These are phyloP conservation scores for Boletus rubropictus DNA, from an alignment of 768 basidiomycete species.

Conservation along the genomic window DNA sequence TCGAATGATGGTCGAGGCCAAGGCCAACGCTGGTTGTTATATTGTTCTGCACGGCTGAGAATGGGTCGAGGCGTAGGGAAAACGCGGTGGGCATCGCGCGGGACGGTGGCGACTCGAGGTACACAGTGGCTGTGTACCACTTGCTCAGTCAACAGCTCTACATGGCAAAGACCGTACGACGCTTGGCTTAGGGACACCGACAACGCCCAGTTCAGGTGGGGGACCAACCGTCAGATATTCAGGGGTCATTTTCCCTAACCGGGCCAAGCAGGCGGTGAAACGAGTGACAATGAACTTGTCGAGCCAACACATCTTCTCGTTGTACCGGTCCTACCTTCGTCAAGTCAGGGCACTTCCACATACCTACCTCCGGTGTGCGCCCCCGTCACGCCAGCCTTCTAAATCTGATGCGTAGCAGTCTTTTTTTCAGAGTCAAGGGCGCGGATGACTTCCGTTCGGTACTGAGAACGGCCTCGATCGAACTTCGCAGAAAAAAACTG, in stretches of 20 bases:
- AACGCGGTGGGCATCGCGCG: conserved; percentile 6
- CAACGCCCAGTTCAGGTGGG: too few species aligned
- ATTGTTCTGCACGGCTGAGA: not conserved
- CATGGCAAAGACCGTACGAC: not conserved
- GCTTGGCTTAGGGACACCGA: not conserved
- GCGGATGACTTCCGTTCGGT: conserved; percentile 52
- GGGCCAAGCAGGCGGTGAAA: not conserved
- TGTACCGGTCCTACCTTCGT: conserved; percentile 39
- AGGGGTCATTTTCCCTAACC: not conserved
- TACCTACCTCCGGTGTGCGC: conserved; percentile 39
- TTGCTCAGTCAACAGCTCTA: not conserved
- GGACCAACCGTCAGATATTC: not conserved
- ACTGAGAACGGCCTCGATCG: conserved; percentile 29
- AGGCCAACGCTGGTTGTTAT: not conserved
- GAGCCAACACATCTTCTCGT: conserved; percentile 17
- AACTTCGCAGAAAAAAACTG: conserved; percentile 36
- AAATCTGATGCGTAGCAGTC: conserved; percentile 33
- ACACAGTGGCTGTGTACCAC: conserved; percentile 14
- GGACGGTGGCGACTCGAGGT: conserved; percentile 7
- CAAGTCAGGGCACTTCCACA: conserved; percentile 42
- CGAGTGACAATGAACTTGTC: conserved; percentile 4
- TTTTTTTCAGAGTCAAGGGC: conserved; percentile 58
- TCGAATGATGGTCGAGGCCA: not conserved
- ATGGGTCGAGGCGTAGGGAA: conserved; percentile 1
- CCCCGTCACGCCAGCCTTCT: not conserved